These are phyloP conservation scores for Cytospora paraplurivora DNA, from an alignment of 2,329 filamentous ascomycete genomes.

Conservation along the genomic window DNA sequence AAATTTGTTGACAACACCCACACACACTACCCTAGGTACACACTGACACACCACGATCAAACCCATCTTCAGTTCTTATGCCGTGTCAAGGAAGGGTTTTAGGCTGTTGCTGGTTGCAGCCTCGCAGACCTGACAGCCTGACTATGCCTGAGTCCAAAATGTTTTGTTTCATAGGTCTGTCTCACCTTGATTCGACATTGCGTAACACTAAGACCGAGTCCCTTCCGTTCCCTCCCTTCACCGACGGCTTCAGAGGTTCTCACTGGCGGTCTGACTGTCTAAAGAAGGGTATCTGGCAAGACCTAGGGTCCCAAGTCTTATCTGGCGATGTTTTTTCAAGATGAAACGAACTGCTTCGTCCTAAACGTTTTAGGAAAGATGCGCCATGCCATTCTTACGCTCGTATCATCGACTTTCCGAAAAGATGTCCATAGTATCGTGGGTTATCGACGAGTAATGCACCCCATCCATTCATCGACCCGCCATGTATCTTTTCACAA, in stretches of 20 bases:
- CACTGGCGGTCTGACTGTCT: conserved; percentile 6
- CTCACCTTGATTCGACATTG: conserved; percentile 14
- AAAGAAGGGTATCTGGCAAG: not conserved
- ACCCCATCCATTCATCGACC: not conserved
- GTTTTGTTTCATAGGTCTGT: conserved; percentile 5
- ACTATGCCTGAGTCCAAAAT: conserved; percentile 1
- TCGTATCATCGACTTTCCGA: conserved; percentile 17
- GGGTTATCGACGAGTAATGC: not conserved
- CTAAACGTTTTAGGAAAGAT: not conserved
- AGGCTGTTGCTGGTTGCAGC: not conserved
- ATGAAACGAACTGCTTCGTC: conserved; percentile 20
- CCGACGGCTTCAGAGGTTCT: not conserved
- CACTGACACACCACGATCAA: too few relatives aligned
- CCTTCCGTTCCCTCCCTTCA: not conserved
- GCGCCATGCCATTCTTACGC: not conserved
- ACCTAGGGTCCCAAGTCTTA: conserved; percentile 8
- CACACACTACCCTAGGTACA: too few relatives aligned
- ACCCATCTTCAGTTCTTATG: not conserved
- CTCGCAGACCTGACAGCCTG: too few relatives aligned
- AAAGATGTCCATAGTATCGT: not conserved
- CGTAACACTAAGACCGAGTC: not conserved
- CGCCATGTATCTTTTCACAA: not conserved
- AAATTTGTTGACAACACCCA: conserved; percentile 7
- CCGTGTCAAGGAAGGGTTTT: not conserved
- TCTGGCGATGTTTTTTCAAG: not conserved